phyloP scores from a whole-genome alignment of 805 yeast species.

The Yarrowia alimentaria region DNA sequence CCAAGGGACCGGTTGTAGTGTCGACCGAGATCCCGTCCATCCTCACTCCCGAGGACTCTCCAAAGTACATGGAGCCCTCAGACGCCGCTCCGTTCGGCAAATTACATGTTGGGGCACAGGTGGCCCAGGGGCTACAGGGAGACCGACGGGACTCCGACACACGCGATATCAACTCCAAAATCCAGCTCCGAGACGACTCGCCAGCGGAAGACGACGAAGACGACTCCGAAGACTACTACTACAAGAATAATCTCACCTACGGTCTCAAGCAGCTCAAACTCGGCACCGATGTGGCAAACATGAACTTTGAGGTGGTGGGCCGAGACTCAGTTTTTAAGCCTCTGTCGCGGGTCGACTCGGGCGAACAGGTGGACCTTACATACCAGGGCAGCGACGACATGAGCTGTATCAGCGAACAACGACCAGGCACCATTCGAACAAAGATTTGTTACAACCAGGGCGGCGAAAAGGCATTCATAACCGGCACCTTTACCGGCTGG shows the following conservation, averaged over 20 bases:
- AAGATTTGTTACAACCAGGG: constrained; percentile 77
- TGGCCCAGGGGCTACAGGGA: constrained; percentile 17
- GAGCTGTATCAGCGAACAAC: constrained; percentile 1
- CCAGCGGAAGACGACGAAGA: constrained; percentile 19
- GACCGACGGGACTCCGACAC: constrained; percentile 13
- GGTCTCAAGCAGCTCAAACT: constrained; percentile 22
- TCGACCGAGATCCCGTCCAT: constrained; percentile 8
- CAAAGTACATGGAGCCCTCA: constrained; percentile 16
- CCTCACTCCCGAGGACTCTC: constrained; percentile 23
- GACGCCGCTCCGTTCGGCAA: constrained; percentile 17
- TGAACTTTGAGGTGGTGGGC: constrained; percentile 13
- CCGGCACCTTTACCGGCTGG: constrained; percentile 97
- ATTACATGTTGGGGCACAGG: constrained; percentile 18
- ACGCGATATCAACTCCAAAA: constrained; percentile 4
- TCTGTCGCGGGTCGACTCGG: constrained; percentile 35
- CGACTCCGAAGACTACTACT: constrained; percentile 26
- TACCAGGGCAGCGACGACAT: constrained; percentile 4
- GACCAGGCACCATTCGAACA: constrained; percentile 28
- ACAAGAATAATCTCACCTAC: constrained; percentile 24
- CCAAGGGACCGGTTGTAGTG: constrained; percentile 5
- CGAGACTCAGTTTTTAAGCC: constrained; percentile 12
- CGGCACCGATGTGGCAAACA: constrained; percentile 23
- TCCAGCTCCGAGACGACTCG: constrained; percentile 21
- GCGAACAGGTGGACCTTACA: constrained; percentile 36
- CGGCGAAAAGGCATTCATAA: constrained; percentile 85